phyloP scores from a whole-genome alignment of 2,329 filamentous ascomycete genomes.

The Leptoxyphium fumago region DNA sequence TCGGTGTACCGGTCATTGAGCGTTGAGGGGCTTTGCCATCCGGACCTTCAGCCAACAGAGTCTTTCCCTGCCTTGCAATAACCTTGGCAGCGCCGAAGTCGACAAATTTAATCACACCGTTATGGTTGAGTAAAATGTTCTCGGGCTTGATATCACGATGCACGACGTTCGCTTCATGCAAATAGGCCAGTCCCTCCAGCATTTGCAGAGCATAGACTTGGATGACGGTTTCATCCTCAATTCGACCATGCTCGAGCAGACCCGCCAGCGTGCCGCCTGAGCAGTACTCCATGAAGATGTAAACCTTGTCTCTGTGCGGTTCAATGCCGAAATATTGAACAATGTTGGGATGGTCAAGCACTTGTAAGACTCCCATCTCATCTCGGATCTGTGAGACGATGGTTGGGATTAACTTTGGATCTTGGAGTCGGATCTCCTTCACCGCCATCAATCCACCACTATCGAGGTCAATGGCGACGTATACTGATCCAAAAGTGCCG shows the following conservation, averaged over 20 bases:
- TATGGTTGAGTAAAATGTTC: constrained; percentile 90
- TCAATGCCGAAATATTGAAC: constrained; percentile 97
- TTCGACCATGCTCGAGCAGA: constrained; percentile 84
- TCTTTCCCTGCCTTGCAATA: constrained; percentile 85
- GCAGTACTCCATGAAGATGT: constrained; percentile 99
- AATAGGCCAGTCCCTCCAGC: constrained; percentile 81
- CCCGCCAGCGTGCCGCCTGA: constrained; percentile 84
- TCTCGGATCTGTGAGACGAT: constrained; percentile 90
- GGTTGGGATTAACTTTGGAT: constrained; percentile 87
- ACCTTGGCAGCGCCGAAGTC: constrained; percentile 97
- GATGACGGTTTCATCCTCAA: constrained; percentile 94
- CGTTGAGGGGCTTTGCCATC: constrained; percentile 42
- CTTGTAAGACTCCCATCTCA: constrained; percentile 91
- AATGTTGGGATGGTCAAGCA: constrained; percentile 92
- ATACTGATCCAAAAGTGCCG: constrained; percentile 93
- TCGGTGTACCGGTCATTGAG: constrained; percentile 93
- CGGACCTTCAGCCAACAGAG: constrained; percentile 46
- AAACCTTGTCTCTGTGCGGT: constrained; percentile 96
- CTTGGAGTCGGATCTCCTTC: constrained; percentile 93
- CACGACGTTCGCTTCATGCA: constrained; percentile 82
- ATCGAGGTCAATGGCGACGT: constrained; percentile 93
- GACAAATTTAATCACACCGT: constrained; percentile 97
- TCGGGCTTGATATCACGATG: constrained; percentile 98
- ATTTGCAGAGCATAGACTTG: constrained; percentile 94
- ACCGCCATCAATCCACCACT: constrained; percentile 95